phyloP scores from a whole-genome alignment of 225 moss, liverwort and hornwort genomes.

The Physcomitrellopsis africana region DNA sequence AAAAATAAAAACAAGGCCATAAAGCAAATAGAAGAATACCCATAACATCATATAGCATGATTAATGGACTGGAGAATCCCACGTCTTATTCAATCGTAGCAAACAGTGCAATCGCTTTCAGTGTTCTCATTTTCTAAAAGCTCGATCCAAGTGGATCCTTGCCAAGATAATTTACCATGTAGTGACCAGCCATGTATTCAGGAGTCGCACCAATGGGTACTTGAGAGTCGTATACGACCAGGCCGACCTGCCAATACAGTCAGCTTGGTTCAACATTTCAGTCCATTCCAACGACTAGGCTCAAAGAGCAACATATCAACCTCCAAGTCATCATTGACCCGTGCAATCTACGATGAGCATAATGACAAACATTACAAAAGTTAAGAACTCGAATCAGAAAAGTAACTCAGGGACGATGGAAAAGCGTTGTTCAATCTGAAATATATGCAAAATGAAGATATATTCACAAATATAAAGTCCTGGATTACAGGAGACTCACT shows the following conservation, averaged over 20 bases:
- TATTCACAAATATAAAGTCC: background rate
- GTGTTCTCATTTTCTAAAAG: background rate
- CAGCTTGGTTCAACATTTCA: background rate
- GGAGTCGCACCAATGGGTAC: slow-evolving; percentile 98
- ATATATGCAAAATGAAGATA: background rate
- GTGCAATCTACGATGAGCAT: background rate
- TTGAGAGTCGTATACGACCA: slow-evolving; percentile 94
- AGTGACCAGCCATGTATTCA: slow-evolving; percentile 99
- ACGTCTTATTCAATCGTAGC: background rate
- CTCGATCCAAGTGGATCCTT: background rate
- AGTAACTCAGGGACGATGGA: background rate
- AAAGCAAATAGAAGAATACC: background rate
- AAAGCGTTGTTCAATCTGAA: background rate
- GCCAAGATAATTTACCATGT: slow-evolving; percentile 66
- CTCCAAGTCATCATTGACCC: background rate
- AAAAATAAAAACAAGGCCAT: background rate
- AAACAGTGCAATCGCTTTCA: background rate
- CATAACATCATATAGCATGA: background rate
- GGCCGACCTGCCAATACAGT: slow-evolving; percentile 67
- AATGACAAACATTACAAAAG: background rate
- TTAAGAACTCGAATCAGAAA: background rate
- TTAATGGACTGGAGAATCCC: background rate
- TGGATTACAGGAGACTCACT: slow-evolving; percentile 39
- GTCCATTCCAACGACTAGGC: background rate
- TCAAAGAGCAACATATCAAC: background rate